Conservation (phyloP, 805 yeast species). For the Ogataea parapolymorpha region DNA sequence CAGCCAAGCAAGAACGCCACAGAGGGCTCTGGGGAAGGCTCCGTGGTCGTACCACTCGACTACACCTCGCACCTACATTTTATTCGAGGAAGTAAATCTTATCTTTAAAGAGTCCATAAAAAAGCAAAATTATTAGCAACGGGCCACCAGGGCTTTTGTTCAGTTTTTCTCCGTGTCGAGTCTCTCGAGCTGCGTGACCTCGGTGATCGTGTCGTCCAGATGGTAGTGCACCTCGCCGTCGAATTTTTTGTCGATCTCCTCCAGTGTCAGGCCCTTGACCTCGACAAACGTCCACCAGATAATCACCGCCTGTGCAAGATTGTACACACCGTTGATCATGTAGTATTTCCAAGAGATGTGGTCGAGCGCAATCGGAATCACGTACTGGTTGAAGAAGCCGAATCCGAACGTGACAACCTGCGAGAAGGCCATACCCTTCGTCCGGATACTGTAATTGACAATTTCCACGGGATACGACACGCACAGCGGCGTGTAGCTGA, state of each 20-base stretch:
- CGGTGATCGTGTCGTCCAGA: conserved; percentile 1
- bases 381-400: conserved; percentile 27
- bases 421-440: conserved; percentile 28
- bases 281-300: conserved; percentile 28
- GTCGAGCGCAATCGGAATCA: conserved; percentile 31
- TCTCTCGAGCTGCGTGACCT: conserved; percentile 1
- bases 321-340: conserved; percentile 26
- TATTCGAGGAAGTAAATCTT: too few species aligned
- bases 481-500: conserved; percentile 28
- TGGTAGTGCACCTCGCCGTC: conserved; percentile 22
- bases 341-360: conserved; percentile 24
- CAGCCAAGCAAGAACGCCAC: too few species aligned
- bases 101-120: neutral
- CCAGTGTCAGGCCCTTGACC: conserved; percentile 27
- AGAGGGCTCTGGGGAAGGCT: neutral
- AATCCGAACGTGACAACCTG: conserved; percentile 25
- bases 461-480: conserved; percentile 29
- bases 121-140: neutral
- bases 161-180: neutral
- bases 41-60: too few species aligned
- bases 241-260: conserved; percentile 29
- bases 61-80: too few species aligned
- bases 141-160: too few species aligned
- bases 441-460: conserved; percentile 23
- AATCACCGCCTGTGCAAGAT: conserved; percentile 21